Evolutionary conservation across 495 filamentous ascomycete genomes (phyloP).

Genomic region (Aspergillus sclerotioniger): DNA sequence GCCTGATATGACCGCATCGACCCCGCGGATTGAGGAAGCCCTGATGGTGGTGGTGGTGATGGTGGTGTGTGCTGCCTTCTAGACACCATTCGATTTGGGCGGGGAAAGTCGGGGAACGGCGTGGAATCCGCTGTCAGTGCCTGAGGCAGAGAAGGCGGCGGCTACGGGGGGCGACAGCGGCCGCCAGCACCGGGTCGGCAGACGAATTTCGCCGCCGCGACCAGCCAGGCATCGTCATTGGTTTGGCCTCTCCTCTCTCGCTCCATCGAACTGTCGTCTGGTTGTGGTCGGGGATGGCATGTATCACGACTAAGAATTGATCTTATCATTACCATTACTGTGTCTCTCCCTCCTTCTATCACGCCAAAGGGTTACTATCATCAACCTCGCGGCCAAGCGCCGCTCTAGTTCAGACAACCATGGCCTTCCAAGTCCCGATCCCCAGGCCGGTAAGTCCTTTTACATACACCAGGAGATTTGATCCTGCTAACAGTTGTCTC

Average conservation of each 20-base stretch:
- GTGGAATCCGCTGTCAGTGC: not conserved
- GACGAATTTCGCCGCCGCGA: constrained; percentile 36
- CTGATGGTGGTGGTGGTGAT: too few relatives aligned
- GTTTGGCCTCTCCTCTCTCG: constrained; percentile 13
- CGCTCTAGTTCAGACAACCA: constrained; percentile 40
- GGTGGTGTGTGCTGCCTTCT: not conserved
- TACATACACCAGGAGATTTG: not conserved
- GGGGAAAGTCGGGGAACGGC: not conserved
- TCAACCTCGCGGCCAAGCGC: constrained; percentile 40
- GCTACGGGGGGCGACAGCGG: constrained; percentile 21
- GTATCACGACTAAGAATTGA: constrained; percentile 18
- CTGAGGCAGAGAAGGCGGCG: not conserved
- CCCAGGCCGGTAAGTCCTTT: constrained; percentile 37
- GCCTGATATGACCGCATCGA: not conserved
- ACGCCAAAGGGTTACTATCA: constrained; percentile 20
- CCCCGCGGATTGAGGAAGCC: not conserved
- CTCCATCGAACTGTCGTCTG: constrained; percentile 6
- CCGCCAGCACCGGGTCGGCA: constrained; percentile 27
- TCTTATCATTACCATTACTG: constrained; percentile 8
- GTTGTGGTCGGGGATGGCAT: constrained; percentile 29
- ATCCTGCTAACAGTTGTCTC: constrained; percentile 16
- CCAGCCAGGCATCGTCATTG: constrained; percentile 24
- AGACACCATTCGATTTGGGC: not conserved
- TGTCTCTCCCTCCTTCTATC: constrained; percentile 5
- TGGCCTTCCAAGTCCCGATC: constrained; percentile 49